Base-by-base conservation (phyloP, 805 yeast species). In the Priceomyces fermenticarens region DNA sequence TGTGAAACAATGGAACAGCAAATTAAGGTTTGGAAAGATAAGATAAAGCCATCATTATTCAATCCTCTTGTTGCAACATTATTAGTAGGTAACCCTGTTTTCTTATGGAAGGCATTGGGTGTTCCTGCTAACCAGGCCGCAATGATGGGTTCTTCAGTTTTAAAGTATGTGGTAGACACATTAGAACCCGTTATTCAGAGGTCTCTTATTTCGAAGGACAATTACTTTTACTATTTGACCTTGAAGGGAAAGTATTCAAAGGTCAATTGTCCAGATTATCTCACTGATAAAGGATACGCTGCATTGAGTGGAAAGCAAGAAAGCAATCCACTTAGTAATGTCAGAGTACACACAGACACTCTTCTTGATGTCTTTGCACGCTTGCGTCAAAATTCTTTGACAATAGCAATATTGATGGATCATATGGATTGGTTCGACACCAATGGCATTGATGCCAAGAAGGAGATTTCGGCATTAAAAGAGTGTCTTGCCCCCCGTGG, bases 391-490 rank as follows among this genome's bases (percentile, higher is more conserved):
- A 73, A 77, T 41, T 77, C 88, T 9, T 72, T 86, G 33, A 81
- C 90, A 3, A 81, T 83, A 51, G 91, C 91, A 26, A 77, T 86
- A 32, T 83, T 86, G 40, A 86, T 86, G 95, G 95, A 86, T 61
- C 95, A 86, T 60, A 85, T 87, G 93, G 95, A 87, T 63, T 86
- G 95, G 95, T 86, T 86, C 56, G 81, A 82, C 50, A 82, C 86
- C 29, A 57, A 69, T 11, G 84, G 83, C 7, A 53, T 54, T 2
- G 89, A 83, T 14, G 90, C 88, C 10, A 64, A 72, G 35, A 70
- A 73, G 33, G 95, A 87, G 59, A 80, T 87, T 47, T 57, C 69
- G 27, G 86, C 88, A 0, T 67, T 87, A 34, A 72, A 72, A 56
- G 69, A 73, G 37, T 84, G 89, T 13, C 68, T 86, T 38, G 74